Conservation (phyloP, 192 early-diverging fungal genomes). For the Entrophospora sp. region DNA sequence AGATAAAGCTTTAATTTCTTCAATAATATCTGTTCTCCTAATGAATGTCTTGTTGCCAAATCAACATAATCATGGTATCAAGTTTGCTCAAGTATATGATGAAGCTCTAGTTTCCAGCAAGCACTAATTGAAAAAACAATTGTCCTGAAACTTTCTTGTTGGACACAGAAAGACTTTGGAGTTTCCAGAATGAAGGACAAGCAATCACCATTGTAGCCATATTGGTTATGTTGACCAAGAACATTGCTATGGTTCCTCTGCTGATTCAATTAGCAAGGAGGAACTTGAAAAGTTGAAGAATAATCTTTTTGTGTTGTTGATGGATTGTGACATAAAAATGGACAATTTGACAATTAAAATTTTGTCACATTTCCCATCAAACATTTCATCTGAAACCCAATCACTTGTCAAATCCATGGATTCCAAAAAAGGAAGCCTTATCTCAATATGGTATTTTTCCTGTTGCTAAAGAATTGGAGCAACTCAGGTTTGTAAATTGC, state of each 20-base stretch:
- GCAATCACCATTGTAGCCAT: constrained; percentile 55
- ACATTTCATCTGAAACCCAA: constrained; percentile 10
- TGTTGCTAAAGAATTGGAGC: constrained; percentile 21
- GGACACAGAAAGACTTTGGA: constrained; percentile 55
- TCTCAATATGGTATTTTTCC: constrained; percentile 26
- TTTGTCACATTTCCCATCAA: constrained; percentile 2
- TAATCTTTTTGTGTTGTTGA: constrained; percentile 23
- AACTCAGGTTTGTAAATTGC: too few species aligned
- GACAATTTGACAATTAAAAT: constrained; percentile 28
- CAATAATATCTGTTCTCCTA: too few species aligned
- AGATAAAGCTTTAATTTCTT: too few species aligned
- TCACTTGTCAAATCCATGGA: constrained; percentile 32
- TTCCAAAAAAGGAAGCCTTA: constrained; percentile 26
- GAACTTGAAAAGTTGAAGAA: constrained; percentile 13
- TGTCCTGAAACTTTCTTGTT: constrained; percentile 64
- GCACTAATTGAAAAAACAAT: constrained; percentile 17
- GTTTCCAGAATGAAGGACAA: constrained; percentile 66
- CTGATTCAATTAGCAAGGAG: not conserved
- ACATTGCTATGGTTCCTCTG: constrained; percentile 28
- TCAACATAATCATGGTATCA: constrained; percentile 8
- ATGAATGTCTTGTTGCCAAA: constrained; percentile 13
- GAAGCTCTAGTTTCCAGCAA: constrained; percentile 32
- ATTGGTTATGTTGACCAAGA: constrained; percentile 63
- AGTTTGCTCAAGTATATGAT: constrained; percentile 2
- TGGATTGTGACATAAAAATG: constrained; percentile 20